Evolutionary conservation across 2,329 filamentous ascomycete species (phyloP), one percentile per base, ranked within the genome.

Genomic region (Alternaria rosae): DNA sequence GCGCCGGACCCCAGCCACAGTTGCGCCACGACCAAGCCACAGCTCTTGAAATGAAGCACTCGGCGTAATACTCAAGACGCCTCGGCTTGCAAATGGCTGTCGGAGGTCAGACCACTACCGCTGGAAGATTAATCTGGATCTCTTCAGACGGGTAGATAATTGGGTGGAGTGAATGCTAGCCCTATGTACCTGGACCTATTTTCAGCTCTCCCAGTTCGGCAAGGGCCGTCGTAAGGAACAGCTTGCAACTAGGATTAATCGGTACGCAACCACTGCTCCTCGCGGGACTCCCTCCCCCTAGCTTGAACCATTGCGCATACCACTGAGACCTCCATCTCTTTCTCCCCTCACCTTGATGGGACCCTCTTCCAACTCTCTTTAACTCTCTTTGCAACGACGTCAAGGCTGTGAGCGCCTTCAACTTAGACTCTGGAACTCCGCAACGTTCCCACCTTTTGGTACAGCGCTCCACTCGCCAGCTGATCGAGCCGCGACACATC

Each of bases 341-440:
- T 35, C 54, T 57, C 67, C 63, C 57, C 56, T 62, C 62, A 53
- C 54, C 65, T 72, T 69, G 62, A 69, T 69, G 64, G 58, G 57
- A 63, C 59, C 64, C 62, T 61, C 66, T 79, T 78, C 75, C 58
- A 73, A 76, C 76, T 78, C 65, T 79, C 76, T 57, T 77, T 78
- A 71, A 76, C 54, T 59, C 59, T 60, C 61, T 54, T 70, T 65
- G 56, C 32, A 54, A 21, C 23, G 23, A 42, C 62, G 42, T 62
- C 50, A 54, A 51, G 44, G 54, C 54, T 38, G 43, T 15, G 41
- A 42, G 47, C 43, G 54, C 54, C 55, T 55, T 32, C 52, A 10
- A 32, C n/a, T 28, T 26, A 20, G 13, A 54, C 44, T 60, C 59
- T 64, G 59, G 58, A 62, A 60, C 64, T 66, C 47, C 48, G 35